These are phyloP conservation scores for Solanum paucissectum DNA, from an alignment of 257 asterid species.

Conservation along the genomic window DNA sequence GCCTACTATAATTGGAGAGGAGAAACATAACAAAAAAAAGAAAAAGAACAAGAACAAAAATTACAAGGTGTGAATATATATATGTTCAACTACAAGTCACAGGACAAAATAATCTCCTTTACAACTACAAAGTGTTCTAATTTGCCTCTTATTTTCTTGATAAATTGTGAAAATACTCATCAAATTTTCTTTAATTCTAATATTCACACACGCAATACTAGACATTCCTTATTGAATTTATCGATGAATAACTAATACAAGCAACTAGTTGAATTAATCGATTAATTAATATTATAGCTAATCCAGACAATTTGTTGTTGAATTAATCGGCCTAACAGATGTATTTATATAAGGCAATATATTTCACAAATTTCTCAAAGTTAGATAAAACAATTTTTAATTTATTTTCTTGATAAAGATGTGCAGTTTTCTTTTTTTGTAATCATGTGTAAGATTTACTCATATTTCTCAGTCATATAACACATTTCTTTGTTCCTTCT, in stretches of 20 bases:
- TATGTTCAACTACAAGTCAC: not conserved
- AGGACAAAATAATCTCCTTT: not conserved
- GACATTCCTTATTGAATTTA: not conserved
- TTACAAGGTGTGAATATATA: not conserved
- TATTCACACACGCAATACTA: not conserved
- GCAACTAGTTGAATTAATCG: not conserved
- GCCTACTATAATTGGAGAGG: not conserved
- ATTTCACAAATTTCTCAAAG: not conserved
- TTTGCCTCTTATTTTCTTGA: not conserved
- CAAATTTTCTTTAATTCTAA: not conserved
- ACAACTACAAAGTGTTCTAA: not conserved
- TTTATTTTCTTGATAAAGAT: not conserved
- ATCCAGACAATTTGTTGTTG: not conserved
- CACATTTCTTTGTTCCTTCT: not conserved
- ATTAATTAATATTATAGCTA: not conserved
- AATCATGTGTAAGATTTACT: not conserved
- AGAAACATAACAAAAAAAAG: not conserved
- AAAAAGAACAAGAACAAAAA: not conserved
- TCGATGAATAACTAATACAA: not conserved
- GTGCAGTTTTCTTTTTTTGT: not conserved
- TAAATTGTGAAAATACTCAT: not conserved
- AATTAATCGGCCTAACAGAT: not conserved
- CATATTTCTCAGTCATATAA: not conserved
- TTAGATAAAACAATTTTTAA: not conserved
- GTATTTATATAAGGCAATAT: not conserved